Evolutionary conservation across 2,329 filamentous ascomycete species (phyloP), one percentile per base, ranked within the genome.

Genomic region (Pestalotiopsis sp.): DNA sequence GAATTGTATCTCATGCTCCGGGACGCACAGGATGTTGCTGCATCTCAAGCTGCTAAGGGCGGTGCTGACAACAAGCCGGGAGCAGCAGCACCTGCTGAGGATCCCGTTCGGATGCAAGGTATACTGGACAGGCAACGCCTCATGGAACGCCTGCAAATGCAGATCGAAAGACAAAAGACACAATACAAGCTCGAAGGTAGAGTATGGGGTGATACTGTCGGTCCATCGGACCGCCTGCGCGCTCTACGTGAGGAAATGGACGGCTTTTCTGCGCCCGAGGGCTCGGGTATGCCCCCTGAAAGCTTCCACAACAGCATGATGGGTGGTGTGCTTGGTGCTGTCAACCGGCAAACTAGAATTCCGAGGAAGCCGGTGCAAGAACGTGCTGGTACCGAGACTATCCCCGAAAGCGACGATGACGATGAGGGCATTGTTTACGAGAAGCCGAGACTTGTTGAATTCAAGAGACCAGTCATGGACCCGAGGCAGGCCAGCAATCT

Each of bases 1-100:
- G 96, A 99, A 81, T 84, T 99, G 25, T 99, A 98, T 80, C 91
- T 99, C 68, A 99, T 99, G 96, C 91, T 99, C 72, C 91, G 95
- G 70, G 96, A 99, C 81, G 95, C 96, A 49, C 95, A 98, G 81
- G 95, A 99, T 76, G 94, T 98, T 73, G 95, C 95, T 60, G 95
- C 94, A 27, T 94, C 95, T 3, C 93, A 93, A 75, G 93, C 94
- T 66, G 82, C 82, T 67, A 90, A 90, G 78, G 83, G 83, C 71
- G 84, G 80, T 66, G 83, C 85, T 73, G 83, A 83, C 56, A 84
- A 81, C 67, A 86, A 85, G 72, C 81, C 90, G 52, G 59, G 25
- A 36, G 59, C 90, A 56, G 59, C 12, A 36, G 59, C 36, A 20
- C 86, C 80, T 63, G 87, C 90, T 56, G 88, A 87, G 25, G 92